These are phyloP conservation scores for Plantago coronopus DNA, from an alignment of 305 asterid species.

Conservation along the genomic window DNA sequence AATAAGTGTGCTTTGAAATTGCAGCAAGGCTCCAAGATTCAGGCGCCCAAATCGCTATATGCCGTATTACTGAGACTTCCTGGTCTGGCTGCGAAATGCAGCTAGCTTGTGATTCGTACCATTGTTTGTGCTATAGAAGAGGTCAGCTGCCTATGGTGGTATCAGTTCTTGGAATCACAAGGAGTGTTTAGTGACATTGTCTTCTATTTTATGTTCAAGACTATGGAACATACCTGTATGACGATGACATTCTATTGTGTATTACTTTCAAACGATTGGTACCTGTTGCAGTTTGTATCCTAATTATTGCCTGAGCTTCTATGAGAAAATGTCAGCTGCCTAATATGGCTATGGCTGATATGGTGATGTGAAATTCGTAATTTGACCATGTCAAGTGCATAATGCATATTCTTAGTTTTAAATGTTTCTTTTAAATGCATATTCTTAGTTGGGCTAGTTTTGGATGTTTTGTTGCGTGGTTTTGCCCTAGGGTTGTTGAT, in stretches of 20 bases:
- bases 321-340: no score
- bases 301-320: background rate
- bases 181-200: background rate
- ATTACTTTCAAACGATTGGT: background rate
- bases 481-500: no score
- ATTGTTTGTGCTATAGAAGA: background rate
- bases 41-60: slow-evolving; percentile 54
- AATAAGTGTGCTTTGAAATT: slow-evolving; percentile 9
- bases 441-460: no score
- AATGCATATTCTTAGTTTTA: no score
- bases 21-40: slow-evolving; percentile 61
- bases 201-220: background rate
- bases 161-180: background rate
- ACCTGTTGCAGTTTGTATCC: background rate
- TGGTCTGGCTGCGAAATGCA: background rate
- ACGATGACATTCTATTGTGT: background rate
- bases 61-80: slow-evolving; percentile 42
- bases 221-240: background rate
- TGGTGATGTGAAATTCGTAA: no score
- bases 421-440: no score
- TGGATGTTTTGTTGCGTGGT: no score
- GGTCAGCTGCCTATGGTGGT: background rate
- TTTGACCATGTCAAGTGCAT: no score
- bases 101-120: background rate
- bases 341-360: no score